phyloP scores from a whole-genome alignment of 2,329 filamentous ascomycete species.

The Ceratocystis alfenasii region DNA sequence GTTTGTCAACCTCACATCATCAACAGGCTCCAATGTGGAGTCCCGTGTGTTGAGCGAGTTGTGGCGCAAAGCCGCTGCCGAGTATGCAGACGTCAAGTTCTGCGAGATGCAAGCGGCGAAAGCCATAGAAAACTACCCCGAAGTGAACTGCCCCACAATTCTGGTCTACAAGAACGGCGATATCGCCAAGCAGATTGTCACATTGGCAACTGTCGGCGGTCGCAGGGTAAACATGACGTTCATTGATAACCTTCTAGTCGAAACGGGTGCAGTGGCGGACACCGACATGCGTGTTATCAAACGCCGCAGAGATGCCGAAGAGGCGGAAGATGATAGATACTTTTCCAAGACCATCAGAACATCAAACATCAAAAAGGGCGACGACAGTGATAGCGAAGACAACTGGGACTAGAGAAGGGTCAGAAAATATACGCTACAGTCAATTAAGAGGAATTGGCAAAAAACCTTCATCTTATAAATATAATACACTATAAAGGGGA shows the following conservation, averaged over 20 bases:
- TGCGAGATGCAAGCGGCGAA: slow-evolving; percentile 86
- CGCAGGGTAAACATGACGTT: slow-evolving; percentile 57
- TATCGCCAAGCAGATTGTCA: slow-evolving; percentile 86
- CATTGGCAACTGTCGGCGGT: slow-evolving; percentile 66
- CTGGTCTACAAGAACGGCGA: slow-evolving; percentile 86
- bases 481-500: slow-evolving; percentile 17
- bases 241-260: slow-evolving; percentile 69
- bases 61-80: slow-evolving; percentile 70
- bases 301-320: slow-evolving; percentile 46
- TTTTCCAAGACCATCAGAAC: slow-evolving; percentile 40
- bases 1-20: slow-evolving; percentile 71
- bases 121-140: slow-evolving; percentile 94
- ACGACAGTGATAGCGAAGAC: slow-evolving; percentile 41
- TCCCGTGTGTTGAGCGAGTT: slow-evolving; percentile 72
- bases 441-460: neutral
- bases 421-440: slow-evolving; percentile 10
- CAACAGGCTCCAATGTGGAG: slow-evolving; percentile 68
- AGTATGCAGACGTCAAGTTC: slow-evolving; percentile 93
- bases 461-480: neutral
- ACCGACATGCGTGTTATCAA: slow-evolving; percentile 67
- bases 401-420: slow-evolving; percentile 45
- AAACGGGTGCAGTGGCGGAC: slow-evolving; percentile 65
- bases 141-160: slow-evolving; percentile 87
- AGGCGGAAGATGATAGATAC: slow-evolving; percentile 47
- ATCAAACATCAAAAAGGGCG: slow-evolving; percentile 37